phyloP scores from a whole-genome alignment of 1,139 yeast species.

The Yamadazyma mexicana region DNA sequence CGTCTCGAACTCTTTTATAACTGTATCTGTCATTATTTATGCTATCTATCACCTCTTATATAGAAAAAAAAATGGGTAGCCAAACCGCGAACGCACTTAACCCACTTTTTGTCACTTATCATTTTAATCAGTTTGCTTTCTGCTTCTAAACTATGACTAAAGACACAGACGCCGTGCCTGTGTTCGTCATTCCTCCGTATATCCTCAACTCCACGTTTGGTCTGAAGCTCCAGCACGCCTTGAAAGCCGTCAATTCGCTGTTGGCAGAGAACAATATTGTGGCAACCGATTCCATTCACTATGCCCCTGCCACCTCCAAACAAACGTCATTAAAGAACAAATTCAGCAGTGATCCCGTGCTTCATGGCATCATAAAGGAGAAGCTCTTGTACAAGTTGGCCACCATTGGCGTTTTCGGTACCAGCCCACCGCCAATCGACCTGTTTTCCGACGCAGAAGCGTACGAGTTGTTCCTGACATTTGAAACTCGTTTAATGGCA shows the following conservation, averaged over 20 bases:
- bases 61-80: background rate
- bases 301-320: slow-evolving; percentile 2
- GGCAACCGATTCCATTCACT: slow-evolving; percentile 1
- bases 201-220: slow-evolving; percentile 41
- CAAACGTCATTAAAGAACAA: slow-evolving; percentile 9
- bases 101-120: no score
- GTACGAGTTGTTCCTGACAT: slow-evolving; percentile 32
- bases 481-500: slow-evolving; percentile 28
- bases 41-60: background rate
- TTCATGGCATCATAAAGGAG: slow-evolving; percentile 34
- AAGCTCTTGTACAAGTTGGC: slow-evolving; percentile 39
- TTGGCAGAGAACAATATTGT: slow-evolving; percentile 27
- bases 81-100: background rate
- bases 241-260: slow-evolving; percentile 23
- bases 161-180: background rate
- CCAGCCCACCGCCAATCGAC: slow-evolving; percentile 29
- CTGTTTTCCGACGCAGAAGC: slow-evolving; percentile 29
- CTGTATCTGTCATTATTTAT: slow-evolving; percentile 40
- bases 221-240: slow-evolving; percentile 26
- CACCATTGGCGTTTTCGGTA: slow-evolving; percentile 40
- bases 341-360: slow-evolving; percentile 32
- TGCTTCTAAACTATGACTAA: slow-evolving; percentile 5
- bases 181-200: slow-evolving; percentile 47
- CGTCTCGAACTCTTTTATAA: slow-evolving; percentile 39
- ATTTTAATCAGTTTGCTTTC: background rate